Conservation (phyloP, 2,329 filamentous ascomycete species). For the Penicillium aurantiogriseum region DNA sequence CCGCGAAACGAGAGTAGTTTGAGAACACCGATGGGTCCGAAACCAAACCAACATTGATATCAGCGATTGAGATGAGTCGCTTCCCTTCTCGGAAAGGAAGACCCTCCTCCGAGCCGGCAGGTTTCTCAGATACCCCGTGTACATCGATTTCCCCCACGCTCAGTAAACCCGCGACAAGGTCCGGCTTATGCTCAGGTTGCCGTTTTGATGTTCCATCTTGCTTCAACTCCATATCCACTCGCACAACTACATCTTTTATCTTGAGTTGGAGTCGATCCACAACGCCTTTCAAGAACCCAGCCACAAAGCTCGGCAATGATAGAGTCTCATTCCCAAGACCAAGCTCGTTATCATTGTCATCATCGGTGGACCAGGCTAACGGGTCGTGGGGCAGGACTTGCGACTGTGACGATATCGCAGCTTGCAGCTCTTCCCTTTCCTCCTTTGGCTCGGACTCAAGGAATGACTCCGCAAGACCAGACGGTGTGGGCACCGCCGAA, state of each 20-base stretch:
- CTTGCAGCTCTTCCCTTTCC: slow-evolving; percentile 58
- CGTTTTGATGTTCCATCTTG: slow-evolving; percentile 39
- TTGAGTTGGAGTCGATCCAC: slow-evolving; percentile 56
- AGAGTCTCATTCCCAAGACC: slow-evolving; percentile 54
- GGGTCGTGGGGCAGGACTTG: slow-evolving; percentile 48
- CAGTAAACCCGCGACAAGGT: slow-evolving; percentile 38
- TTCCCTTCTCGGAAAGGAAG: slow-evolving; percentile 37
- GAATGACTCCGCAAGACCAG: slow-evolving; percentile 62
- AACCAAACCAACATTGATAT: slow-evolving; percentile 47
- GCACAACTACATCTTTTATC: slow-evolving; percentile 53
- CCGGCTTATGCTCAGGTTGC: slow-evolving; percentile 36
- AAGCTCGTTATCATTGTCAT: slow-evolving; percentile 53
- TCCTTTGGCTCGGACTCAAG: slow-evolving; percentile 56
- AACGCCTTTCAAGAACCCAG: slow-evolving; percentile 59
- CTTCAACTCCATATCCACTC: slow-evolving; percentile 50
- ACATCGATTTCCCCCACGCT: slow-evolving; percentile 37
- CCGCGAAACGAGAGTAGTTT: slow-evolving; percentile 42
- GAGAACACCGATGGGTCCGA: slow-evolving; percentile 52
- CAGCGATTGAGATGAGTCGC: slow-evolving; percentile 46
- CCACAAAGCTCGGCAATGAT: slow-evolving; percentile 58
- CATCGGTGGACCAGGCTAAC: slow-evolving; percentile 46
- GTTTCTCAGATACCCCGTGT: slow-evolving; percentile 29
- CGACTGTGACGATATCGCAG: slow-evolving; percentile 54
- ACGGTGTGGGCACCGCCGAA: slow-evolving; percentile 43
- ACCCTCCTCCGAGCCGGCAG: slow-evolving; percentile 19